phyloP scores from a whole-genome alignment of 352 stramenopile species.

The Peronosclerospora sorghi region DNA sequence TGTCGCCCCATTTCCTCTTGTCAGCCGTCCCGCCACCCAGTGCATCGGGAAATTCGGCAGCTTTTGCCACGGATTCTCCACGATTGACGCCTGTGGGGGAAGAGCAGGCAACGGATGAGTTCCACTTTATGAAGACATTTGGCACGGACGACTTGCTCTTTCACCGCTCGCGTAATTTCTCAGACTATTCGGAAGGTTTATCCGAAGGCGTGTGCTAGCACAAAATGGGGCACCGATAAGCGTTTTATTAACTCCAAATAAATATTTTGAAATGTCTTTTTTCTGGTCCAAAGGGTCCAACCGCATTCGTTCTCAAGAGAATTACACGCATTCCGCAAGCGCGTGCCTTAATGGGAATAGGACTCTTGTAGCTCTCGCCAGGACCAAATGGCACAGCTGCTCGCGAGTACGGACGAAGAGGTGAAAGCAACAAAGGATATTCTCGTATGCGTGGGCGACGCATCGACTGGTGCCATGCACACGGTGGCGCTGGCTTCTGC shows the following conservation, averaged over 20 bases:
- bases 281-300: conserved; percentile 3
- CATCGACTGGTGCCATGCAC: conserved; percentile 30
- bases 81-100: conserved; percentile 30
- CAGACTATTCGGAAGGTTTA: conserved; percentile 59
- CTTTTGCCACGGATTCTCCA: conserved; percentile 39
- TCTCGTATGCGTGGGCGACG: conserved; percentile 38
- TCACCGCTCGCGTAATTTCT: conserved; percentile 48
- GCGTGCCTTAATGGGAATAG: conserved; percentile 26
- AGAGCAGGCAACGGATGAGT: conserved; percentile 21
- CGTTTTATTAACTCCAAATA: not conserved
- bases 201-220: conserved; percentile 73
- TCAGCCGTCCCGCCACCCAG: conserved; percentile 33
- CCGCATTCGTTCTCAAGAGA: conserved; percentile 6
- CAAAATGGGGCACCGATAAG: conserved; percentile 6
- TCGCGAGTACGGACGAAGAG: conserved; percentile 15
- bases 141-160: conserved; percentile 55
- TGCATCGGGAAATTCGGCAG: conserved; percentile 20
- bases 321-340: conserved; percentile 14
- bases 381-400: conserved; percentile 10
- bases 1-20: conserved; percentile 47
- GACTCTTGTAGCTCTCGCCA: conserved; percentile 14
- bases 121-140: conserved; percentile 61
- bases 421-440: conserved; percentile 12
- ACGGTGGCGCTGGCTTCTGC: conserved; percentile 24
- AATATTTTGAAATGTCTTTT: not conserved